These are phyloP conservation scores for Hyaloscypha variabilis DNA, from an alignment of 495 filamentous ascomycete genomes.

Conservation along the genomic window DNA sequence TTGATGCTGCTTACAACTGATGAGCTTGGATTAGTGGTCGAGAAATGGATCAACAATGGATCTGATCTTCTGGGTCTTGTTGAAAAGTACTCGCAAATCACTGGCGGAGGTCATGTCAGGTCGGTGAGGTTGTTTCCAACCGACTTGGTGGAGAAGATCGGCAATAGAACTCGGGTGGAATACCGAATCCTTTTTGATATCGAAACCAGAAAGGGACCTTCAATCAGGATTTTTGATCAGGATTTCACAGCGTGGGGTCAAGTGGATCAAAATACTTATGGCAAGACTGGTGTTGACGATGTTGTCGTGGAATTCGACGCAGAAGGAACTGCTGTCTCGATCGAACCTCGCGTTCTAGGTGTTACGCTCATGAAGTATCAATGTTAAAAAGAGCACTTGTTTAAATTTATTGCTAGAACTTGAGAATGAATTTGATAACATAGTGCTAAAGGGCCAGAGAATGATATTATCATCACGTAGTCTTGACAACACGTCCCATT, in stretches of 20 bases:
- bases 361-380: not conserved
- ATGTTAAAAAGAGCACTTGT: no score
- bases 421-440: no score
- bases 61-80: not conserved
- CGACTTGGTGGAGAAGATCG: not conserved
- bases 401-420: no score
- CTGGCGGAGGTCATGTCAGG: constrained; percentile 6
- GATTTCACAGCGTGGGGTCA: constrained; percentile 27
- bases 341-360: constrained; percentile 34
- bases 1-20: not conserved
- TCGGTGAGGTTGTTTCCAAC: constrained; percentile 17
- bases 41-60: constrained; percentile 11
- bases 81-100: constrained; percentile 4
- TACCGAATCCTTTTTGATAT: constrained; percentile 11
- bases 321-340: constrained; percentile 31
- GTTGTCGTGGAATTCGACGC: constrained; percentile 42
- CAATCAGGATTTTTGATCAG: constrained; percentile 16
- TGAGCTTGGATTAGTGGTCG: not conserved
- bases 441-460: no score
- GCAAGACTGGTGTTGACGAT: constrained; percentile 41
- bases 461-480: no score
- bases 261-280: constrained; percentile 38
- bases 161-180: not conserved
- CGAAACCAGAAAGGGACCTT: not conserved
- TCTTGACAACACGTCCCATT: no score